These are phyloP conservation scores for Oryza glaberrima DNA, from an alignment of 176 grass and related monocot species.

Conservation along the genomic window DNA sequence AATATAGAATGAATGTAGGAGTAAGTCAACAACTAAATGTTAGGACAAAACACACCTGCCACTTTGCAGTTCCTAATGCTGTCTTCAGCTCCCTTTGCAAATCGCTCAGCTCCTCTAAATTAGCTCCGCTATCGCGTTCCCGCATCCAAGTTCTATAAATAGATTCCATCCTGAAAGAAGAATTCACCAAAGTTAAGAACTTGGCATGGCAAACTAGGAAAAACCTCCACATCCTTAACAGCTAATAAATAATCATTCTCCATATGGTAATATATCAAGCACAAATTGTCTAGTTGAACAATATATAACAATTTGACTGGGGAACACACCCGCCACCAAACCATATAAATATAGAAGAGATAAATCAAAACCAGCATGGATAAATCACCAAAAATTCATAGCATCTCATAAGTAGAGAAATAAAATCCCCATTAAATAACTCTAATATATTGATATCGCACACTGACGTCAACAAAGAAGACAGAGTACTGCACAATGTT, in stretches of 20 bases:
- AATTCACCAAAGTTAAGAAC: slow-evolving; percentile 8
- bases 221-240: neutral
- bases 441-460: neutral
- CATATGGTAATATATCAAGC: neutral
- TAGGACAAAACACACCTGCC: slow-evolving; percentile 65
- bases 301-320: neutral
- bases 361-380: slow-evolving; percentile 17
- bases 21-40: slow-evolving; percentile 20
- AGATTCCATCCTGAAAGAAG: slow-evolving; percentile 80
- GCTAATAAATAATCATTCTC: neutral
- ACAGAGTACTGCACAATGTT: neutral
- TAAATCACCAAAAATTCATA: slow-evolving; percentile 4
- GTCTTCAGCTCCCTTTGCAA: slow-evolving; percentile 70
- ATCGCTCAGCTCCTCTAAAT: slow-evolving; percentile 50
- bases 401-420: neutral
- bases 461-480: neutral
- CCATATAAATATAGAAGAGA: slow-evolving; percentile 24
- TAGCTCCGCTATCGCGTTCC: slow-evolving; percentile 40
- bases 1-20: neutral
- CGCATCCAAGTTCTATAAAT: slow-evolving; percentile 79
- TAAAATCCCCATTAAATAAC: neutral
- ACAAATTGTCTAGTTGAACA: slow-evolving; percentile 2
- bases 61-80: slow-evolving; percentile 90
- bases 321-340: neutral
- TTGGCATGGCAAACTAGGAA: neutral